A percentile compares a stretch with the other conserved stretches of the same genome.
Evolutionary conservation across 495 filamentous ascomycete genomes (phyloP).

Genomic region (Penicillium goetzii): DNA sequence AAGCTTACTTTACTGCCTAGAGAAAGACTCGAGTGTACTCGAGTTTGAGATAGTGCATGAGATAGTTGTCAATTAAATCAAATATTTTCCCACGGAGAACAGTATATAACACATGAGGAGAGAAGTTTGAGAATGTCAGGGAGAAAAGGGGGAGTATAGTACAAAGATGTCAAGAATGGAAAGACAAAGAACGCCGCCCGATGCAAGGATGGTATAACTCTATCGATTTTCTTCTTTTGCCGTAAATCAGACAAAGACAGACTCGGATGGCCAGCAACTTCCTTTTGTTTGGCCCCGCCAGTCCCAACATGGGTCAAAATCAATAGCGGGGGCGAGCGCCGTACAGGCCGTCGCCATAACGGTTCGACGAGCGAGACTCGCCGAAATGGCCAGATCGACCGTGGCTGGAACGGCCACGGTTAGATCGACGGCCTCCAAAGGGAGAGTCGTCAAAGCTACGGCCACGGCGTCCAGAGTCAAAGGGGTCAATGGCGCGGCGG

Average conservation of each 20-base stretch:
- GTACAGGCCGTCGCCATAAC: background rate
- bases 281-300: background rate
- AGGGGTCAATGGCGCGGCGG: constrained; percentile 13
- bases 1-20: background rate
- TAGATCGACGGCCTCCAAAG: constrained; percentile 4
- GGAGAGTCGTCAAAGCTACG: constrained; percentile 8
- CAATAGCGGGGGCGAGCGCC: constrained; percentile 10
- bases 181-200: constrained; percentile 34
- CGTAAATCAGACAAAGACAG: constrained; percentile 10
- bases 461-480: background rate
- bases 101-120: constrained; percentile 27
- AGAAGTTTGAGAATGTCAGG: constrained; percentile 26
- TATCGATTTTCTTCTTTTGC: constrained; percentile 22
- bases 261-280: constrained; percentile 12
- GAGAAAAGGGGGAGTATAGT: constrained; percentile 15
- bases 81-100: constrained; percentile 6
- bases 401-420: constrained; percentile 6
- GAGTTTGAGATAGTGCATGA: background rate
- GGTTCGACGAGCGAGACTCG: constrained; percentile 2
- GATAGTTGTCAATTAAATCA: constrained; percentile 5
- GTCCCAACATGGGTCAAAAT: background rate
- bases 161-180: constrained; percentile 16
- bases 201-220: constrained; percentile 33
- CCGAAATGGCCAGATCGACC: background rate
- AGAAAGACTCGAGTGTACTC: background rate